Evolutionary conservation across 2,329 filamentous ascomycete species (phyloP).

Genomic region (Aspergillus amoenus): DNA sequence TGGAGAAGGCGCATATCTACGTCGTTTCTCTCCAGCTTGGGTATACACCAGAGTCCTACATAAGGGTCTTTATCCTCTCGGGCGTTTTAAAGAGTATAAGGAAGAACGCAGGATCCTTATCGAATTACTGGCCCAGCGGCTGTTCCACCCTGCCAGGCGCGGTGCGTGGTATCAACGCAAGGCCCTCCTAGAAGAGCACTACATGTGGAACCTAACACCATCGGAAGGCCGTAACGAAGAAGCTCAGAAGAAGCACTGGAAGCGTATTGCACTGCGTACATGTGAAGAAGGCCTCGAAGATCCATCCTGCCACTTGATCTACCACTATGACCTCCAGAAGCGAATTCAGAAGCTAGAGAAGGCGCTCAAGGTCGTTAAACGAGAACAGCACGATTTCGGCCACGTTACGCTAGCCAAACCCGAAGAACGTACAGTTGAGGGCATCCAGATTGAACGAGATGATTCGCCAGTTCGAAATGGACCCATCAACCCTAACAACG

Average conservation of each 20-base stretch:
- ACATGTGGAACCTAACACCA: constrained; percentile 69
- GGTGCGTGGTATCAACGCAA: constrained; percentile 96
- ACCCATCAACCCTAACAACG: background rate
- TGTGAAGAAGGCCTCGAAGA: constrained; percentile 88
- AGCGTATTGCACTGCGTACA: constrained; percentile 69
- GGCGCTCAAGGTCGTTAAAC: constrained; percentile 74
- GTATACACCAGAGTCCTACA: constrained; percentile 91
- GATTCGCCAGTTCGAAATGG: constrained; percentile 34
- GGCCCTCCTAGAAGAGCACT: constrained; percentile 90
- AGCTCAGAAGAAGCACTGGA: constrained; percentile 79
- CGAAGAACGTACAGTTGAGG: constrained; percentile 70
- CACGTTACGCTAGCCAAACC: constrained; percentile 79
- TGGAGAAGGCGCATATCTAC: constrained; percentile 83
- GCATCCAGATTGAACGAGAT: constrained; percentile 71
- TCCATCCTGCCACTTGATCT: constrained; percentile 83
- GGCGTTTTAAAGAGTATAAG: constrained; percentile 75
- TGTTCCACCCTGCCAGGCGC: constrained; percentile 82
- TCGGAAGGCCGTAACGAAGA: constrained; percentile 52
- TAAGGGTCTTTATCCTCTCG: constrained; percentile 77
- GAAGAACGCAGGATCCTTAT: constrained; percentile 72
- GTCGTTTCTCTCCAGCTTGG: constrained; percentile 86
- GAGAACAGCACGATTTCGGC: constrained; percentile 88
- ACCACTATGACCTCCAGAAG: constrained; percentile 93
- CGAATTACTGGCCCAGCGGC: constrained; percentile 73
- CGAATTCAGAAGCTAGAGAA: constrained; percentile 89